These are phyloP conservation scores for Glutinoglossum americanum DNA, from an alignment of 495 filamentous ascomycete genomes.

Conservation along the genomic window DNA sequence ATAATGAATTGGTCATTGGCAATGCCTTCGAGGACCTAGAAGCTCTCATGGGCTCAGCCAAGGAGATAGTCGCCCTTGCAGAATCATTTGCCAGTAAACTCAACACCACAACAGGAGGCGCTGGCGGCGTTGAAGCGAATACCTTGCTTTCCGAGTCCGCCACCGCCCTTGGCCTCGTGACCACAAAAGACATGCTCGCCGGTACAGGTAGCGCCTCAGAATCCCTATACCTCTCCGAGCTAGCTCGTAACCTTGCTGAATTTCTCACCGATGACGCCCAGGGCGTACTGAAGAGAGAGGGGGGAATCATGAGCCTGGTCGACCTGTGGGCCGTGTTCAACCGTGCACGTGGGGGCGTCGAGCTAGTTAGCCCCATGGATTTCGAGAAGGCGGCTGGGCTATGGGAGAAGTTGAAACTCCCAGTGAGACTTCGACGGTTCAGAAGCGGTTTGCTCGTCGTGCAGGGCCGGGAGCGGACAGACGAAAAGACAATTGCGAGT, in stretches of 20 bases:
- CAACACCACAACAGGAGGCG: conserved; percentile 13
- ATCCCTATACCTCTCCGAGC: conserved; percentile 45
- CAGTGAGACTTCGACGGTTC: conserved; percentile 70
- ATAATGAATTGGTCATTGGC: conserved; percentile 83
- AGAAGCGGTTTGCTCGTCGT: conserved; percentile 84
- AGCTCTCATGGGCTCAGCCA: conserved; percentile 89
- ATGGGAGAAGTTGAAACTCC: conserved; percentile 76
- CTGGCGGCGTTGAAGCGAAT: conserved; percentile 37
- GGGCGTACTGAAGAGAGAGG: conserved; percentile 61
- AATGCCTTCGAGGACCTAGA: conserved; percentile 92
- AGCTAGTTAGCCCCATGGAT: conserved; percentile 78
- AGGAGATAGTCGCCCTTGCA: conserved; percentile 82
- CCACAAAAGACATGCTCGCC: conserved; percentile 73
- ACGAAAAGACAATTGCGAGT: conserved; percentile 67
- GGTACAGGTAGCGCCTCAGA: conserved; percentile 29
- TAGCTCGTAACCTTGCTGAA: conserved; percentile 78
- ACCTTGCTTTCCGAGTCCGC: conserved; percentile 65
- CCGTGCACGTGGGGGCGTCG: conserved; percentile 80
- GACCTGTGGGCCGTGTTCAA: conserved; percentile 97
- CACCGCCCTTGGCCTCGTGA: conserved; percentile 66
- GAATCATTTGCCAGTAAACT: conserved; percentile 63
- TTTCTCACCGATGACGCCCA: conserved; percentile 78
- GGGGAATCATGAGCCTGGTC: conserved; percentile 84
- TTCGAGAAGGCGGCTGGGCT: conserved; percentile 73
- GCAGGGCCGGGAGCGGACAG: conserved; percentile 69